Evolutionary conservation across 805 yeast species (phyloP).

Genomic region (Metschnikowia anglica): DNA sequence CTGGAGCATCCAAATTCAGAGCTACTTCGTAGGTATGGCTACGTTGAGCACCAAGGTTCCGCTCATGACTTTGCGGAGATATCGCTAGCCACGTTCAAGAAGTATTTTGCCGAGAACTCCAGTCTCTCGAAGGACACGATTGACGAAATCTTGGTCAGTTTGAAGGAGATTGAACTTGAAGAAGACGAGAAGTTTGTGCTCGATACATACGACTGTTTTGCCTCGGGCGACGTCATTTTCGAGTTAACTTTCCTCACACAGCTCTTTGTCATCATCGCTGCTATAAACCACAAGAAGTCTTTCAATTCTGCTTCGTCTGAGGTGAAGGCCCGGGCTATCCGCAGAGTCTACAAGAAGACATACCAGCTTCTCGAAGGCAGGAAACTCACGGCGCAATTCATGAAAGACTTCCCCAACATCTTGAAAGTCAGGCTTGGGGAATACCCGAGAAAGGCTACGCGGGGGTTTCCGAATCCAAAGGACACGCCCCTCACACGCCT

Average conservation of each 20-base stretch:
- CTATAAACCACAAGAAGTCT: slow-evolving; percentile 26
- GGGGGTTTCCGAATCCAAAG: slow-evolving; percentile 1
- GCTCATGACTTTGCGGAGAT: slow-evolving; percentile 81
- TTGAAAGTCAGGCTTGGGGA: slow-evolving; percentile 38
- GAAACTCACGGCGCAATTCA: slow-evolving; percentile 43
- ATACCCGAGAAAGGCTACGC: slow-evolving; percentile 45
- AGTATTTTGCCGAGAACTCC: slow-evolving; percentile 30
- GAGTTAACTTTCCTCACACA: slow-evolving; percentile 58
- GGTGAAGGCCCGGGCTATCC: slow-evolving; percentile 28
- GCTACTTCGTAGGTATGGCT: slow-evolving; percentile 85
- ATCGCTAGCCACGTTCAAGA: slow-evolving; percentile 42
- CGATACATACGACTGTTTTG: slow-evolving; percentile 63
- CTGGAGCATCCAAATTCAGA: slow-evolving; percentile 93
- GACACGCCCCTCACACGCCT: slow-evolving; percentile 19
- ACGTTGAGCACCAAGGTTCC: slow-evolving; percentile 73
- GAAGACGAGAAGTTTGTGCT: slow-evolving; percentile 43
- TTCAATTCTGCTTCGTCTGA: slow-evolving; percentile 28
- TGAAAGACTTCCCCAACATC: slow-evolving; percentile 32
- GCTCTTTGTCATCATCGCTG: slow-evolving; percentile 40
- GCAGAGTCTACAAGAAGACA: slow-evolving; percentile 57
- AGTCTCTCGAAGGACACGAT: slow-evolving; percentile 29
- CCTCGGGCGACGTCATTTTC: slow-evolving; percentile 55
- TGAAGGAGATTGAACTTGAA: slow-evolving; percentile 35
- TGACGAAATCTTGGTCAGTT: slow-evolving; percentile 34
- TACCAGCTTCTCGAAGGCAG: slow-evolving; percentile 57